These are phyloP conservation scores for Apiosordaria backusii DNA, from an alignment of 495 filamentous ascomycete genomes.

Conservation along the genomic window DNA sequence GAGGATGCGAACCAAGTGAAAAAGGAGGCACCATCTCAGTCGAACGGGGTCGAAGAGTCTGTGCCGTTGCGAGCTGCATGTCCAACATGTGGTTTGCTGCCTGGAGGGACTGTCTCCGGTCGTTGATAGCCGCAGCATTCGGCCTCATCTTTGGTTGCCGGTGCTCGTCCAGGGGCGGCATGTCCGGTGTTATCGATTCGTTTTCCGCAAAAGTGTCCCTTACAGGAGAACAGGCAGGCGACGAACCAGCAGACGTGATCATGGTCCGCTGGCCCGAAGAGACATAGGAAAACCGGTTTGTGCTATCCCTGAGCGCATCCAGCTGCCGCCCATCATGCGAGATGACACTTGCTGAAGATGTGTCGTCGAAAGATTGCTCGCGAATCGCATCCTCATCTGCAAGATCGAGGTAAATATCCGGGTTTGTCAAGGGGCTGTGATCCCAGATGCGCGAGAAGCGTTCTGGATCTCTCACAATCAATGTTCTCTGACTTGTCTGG, in stretches of 20 bases:
- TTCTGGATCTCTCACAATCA: slow-evolving; percentile 51
- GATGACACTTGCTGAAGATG: slow-evolving; percentile 46
- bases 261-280: slow-evolving; percentile 58
- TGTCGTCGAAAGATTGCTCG: slow-evolving; percentile 38
- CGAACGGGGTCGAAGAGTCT: slow-evolving; percentile 28
- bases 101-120: slow-evolving; percentile 52
- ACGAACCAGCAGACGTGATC: slow-evolving; percentile 53
- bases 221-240: slow-evolving; percentile 48
- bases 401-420: slow-evolving; percentile 23
- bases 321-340: slow-evolving; percentile 50
- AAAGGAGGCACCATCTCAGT: slow-evolving; percentile 16
- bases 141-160: slow-evolving; percentile 43
- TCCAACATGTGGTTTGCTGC: slow-evolving; percentile 43
- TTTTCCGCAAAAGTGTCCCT: slow-evolving; percentile 45
- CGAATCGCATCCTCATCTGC: slow-evolving; percentile 24
- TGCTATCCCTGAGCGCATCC: slow-evolving; percentile 47
- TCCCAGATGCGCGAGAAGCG: slow-evolving; percentile 41
- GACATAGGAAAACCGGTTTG: slow-evolving; percentile 59
- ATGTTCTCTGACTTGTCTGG: slow-evolving; percentile 48
- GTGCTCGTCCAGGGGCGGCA: slow-evolving; percentile 25
- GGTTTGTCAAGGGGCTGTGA: slow-evolving; percentile 17
- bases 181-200: slow-evolving; percentile 26
- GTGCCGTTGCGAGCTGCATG: slow-evolving; percentile 29
- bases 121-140: slow-evolving; percentile 51
- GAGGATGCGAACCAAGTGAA: slow-evolving; percentile 22